These are phyloP conservation scores for Ammopiptanthus mongolicus DNA, from an alignment of 306 rosid species.

Conservation along the genomic window DNA sequence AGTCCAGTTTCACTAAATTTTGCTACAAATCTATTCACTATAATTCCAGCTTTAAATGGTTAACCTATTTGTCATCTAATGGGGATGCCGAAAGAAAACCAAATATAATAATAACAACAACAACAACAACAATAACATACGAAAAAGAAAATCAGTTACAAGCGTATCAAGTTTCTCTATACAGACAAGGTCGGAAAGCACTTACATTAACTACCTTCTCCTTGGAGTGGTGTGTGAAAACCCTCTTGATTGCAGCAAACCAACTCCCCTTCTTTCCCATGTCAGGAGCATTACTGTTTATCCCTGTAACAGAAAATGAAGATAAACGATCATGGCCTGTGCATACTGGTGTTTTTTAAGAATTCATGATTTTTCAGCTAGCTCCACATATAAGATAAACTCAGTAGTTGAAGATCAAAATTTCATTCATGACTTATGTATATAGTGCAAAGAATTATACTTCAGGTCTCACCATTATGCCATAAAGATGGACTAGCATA, in stretches of 20 bases:
- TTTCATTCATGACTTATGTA: background rate
- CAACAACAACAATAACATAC: background rate
- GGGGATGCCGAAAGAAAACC: constrained; percentile 2
- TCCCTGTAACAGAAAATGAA: constrained; percentile 36
- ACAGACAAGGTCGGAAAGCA: background rate
- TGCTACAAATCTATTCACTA: background rate
- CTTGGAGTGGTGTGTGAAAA: constrained; percentile 76
- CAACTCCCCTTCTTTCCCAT: constrained; percentile 98
- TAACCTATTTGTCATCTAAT: background rate
- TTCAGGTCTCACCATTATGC: background rate
- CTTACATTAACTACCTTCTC: constrained; percentile 55
- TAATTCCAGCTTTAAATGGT: background rate
- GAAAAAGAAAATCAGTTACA: background rate
- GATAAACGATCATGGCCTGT: constrained; percentile 13
- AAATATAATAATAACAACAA: background rate
- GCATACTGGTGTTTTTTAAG: background rate
- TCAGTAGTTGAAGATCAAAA: background rate
- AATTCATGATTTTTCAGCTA: background rate
- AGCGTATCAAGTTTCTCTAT: background rate
- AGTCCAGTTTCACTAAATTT: background rate
- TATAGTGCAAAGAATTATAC: background rate
- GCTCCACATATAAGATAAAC: background rate
- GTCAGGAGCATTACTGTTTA: constrained; percentile 71
- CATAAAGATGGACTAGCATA: background rate
- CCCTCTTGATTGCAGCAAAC: constrained; percentile 91